Percentiles rank a stretch among this genome's conserved stretches.
phyloP scores from a whole-genome alignment of 179 eudicot species.

The Beta lomatogona region DNA sequence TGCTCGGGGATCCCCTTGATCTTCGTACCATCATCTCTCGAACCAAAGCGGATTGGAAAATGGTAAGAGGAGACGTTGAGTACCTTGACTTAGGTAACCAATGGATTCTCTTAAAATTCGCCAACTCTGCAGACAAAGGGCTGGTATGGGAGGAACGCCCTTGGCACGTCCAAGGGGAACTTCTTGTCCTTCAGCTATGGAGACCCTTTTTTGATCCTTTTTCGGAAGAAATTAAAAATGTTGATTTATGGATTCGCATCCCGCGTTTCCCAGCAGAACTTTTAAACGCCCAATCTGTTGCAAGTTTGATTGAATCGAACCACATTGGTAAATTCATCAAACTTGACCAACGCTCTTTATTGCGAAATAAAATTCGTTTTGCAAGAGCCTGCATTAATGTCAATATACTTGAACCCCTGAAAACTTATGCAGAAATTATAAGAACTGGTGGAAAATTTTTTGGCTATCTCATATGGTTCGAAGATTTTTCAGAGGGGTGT shows the following conservation, averaged over 20 bases:
- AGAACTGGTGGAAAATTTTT: neutral
- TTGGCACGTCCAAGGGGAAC: neutral
- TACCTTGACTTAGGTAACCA: neutral
- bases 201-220: neutral
- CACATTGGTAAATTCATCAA: neutral
- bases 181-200: neutral
- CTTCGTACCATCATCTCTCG: neutral
- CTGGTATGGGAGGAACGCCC: neutral
- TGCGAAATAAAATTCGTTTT: neutral
- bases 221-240: neutral
- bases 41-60: neutral
- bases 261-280: neutral
- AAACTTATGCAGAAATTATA: neutral
- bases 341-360: neutral
- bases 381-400: neutral
- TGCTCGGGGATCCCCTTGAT: neutral
- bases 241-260: neutral
- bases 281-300: neutral
- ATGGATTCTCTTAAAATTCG: neutral
- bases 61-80: neutral
- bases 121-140: neutral
- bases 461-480: neutral
- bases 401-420: neutral
- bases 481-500: neutral
- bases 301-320: neutral